Evolutionary conservation across 2,329 filamentous ascomycete species (phyloP), one percentile per base, ranked within the genome.

Genomic region (Xylariaceae sp.): DNA sequence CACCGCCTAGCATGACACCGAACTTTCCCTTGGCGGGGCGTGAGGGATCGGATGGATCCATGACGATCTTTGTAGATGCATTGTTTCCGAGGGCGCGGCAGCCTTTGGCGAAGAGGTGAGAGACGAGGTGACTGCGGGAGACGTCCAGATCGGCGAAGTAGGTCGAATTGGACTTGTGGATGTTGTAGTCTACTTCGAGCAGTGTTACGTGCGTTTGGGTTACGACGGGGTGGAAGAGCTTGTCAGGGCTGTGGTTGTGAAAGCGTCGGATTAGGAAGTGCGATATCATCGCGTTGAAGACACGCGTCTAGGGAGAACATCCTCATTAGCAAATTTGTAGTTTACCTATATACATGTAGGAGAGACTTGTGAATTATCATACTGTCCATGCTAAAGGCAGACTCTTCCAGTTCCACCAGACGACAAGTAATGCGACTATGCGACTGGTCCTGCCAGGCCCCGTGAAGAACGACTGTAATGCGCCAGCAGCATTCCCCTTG

Each of bases 141-240:
- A 92, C 80, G 69, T 95, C 90, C 57, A 95, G 82, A 68, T 95
- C 90, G 57, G 83, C 75, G 66, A 95, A 95, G 74, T 95, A 95
- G 30, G 90, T 95, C 59, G 81, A 83, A 72, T 90, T 89, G 54
- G 84, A 85, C 67, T 91, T 90, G 76, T 92, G 87, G 39, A 90
- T 64, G 71, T 94, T 92, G 73, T 90, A 90, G 71, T 96, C 91
- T 61, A 85, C 89, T 70, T 95, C 90, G 58, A 87, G 77, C 47
- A 87, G 71, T 1, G 87, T 81, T 12, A 86, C 81, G 62, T 83
- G 81, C 6, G 85, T 82, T 36, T 76, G 73, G 14, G 85, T 82
- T 51, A 88, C 82, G 45, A 87, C 71, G 42, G 87, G 85, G 43
- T 83, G 80, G 73, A 92, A 94, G 57, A 94, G 80, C 38, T 85